These are phyloP conservation scores for Kodamaea kaohsiungensis DNA, from an alignment of 805 yeast genomes.

Conservation along the genomic window DNA sequence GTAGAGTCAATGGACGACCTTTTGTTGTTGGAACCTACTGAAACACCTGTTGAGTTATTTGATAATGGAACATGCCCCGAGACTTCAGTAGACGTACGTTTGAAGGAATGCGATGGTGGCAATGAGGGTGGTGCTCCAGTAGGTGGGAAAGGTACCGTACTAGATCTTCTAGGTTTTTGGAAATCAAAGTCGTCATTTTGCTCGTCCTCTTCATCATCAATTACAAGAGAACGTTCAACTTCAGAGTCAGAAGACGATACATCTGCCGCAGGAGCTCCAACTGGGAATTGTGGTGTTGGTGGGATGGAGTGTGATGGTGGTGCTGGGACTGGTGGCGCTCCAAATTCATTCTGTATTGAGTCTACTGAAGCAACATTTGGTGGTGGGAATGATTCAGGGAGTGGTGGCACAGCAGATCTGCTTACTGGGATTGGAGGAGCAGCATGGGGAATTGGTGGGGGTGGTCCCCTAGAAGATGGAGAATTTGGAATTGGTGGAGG, in stretches of 20 bases:
- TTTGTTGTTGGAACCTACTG: conserved; percentile 13
- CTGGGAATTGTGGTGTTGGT: conserved; percentile 15
- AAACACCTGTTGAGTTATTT: conserved; percentile 14
- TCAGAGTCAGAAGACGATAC: conserved; percentile 1
- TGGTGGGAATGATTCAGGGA: conserved; percentile 8
- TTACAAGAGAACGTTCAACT: conserved; percentile 2
- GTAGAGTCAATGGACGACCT: conserved; percentile 18
- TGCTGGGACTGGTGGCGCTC: conserved; percentile 12
- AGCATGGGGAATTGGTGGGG: conserved; percentile 22
- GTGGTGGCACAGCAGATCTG: conserved; percentile 3
- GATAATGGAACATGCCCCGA: conserved; percentile 4
- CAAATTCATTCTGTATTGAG: neutral
- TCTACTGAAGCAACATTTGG: neutral
- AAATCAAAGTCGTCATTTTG: conserved; percentile 28
- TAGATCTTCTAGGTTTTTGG: conserved; percentile 12
- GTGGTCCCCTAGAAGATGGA: conserved; percentile 15
- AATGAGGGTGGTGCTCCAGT: conserved; percentile 15
- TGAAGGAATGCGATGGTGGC: conserved; percentile 9
- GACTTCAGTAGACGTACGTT: conserved; percentile 17
- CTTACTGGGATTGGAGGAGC: conserved; percentile 12
- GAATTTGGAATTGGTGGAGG: conserved; percentile 8
- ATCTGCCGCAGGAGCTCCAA: conserved; percentile 9
- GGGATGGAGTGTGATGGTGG: conserved; percentile 13
- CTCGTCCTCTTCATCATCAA: conserved; percentile 15
- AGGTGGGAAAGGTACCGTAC: conserved; percentile 16